Base-by-base conservation (phyloP, 2,329 filamentous ascomycete species). In the Fusarium sp. region DNA sequence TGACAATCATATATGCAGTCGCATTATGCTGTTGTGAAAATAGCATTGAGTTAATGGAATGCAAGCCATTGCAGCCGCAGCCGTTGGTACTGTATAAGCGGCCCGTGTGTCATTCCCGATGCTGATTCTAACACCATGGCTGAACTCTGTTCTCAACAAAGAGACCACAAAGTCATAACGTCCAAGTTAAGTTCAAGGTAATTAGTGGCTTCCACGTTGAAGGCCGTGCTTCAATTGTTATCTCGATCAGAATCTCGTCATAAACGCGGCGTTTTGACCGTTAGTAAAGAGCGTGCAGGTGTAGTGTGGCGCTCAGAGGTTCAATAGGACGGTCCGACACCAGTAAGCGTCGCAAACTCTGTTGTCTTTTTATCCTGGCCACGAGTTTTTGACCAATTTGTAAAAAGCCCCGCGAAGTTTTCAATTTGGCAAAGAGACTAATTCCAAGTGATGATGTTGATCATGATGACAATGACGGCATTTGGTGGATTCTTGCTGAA, bases 211-310 rank as follows among this genome's bases (percentile, higher is more conserved):
- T 43, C n/a, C 30, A 57, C 32, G 13, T 47, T 33, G 60, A 33
- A 66, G 63, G 30, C 40, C 32, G 62, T 67, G 62, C 59, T 42
- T 37, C 59, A 25, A 28, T 42, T 50, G n/a, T 12, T 18, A 11
- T 42, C 57, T 52, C 30, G 32, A 69, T 64, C 64, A 70, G 42
- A 57, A 43, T 71, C 57, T 67, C 67, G 69, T 71, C 69, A 71
- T 67, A 30, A 33, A 37, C 42, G 11, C 56, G 32, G 42, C 50
- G 37, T 57, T 40, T 52, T 35, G 30, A 49, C 52, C 37, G 50
- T 58, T 46, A 30, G 56, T 72, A 72, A 72, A 74, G 71, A 74
- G 71, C 54, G 52, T 72, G 71, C 71, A 74, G 71, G 42, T 50
- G 25, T 69, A 69, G 49, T 57, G 33, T 57, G 44, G 50, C 32